These are phyloP conservation scores for Epicoccum nigrum DNA, from an alignment of 2,329 filamentous ascomycete genomes.

Conservation along the genomic window DNA sequence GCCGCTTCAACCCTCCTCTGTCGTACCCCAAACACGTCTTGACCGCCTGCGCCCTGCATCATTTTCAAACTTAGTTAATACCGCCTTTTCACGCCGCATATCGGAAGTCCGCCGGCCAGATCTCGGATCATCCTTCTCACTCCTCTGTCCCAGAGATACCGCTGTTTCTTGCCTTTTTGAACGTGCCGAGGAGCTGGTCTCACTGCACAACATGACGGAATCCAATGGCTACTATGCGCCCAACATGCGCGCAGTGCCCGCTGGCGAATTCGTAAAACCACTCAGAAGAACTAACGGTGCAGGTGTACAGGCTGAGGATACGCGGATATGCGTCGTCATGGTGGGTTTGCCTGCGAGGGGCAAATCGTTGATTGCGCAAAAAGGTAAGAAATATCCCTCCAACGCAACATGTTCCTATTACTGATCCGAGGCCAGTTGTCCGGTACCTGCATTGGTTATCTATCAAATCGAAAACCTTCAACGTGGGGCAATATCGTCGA, in stretches of 20 bases:
- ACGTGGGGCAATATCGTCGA: constrained; percentile 94
- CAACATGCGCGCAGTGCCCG: constrained; percentile 49
- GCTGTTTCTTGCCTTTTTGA: constrained; percentile 24
- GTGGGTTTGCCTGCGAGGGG: constrained; percentile 93
- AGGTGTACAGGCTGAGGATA: constrained; percentile 90
- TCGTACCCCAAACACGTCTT: constrained; percentile 17
- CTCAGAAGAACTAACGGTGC: constrained; percentile 62
- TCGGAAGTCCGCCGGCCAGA: constrained; percentile 40
- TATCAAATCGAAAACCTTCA: constrained; percentile 92
- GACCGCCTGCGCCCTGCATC: constrained; percentile 23
- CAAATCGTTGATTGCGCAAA: constrained; percentile 97
- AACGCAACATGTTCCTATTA: constrained; percentile 6
- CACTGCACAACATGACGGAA: constrained; percentile 36
- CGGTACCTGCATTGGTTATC: constrained; percentile 97
- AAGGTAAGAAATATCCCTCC: constrained; percentile 66
- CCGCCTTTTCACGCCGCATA: constrained; percentile 29
- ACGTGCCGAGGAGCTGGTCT: constrained; percentile 35
- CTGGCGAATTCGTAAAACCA: constrained; percentile 53
- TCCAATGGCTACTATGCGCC: constrained; percentile 48
- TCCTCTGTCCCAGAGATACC: constrained; percentile 18
- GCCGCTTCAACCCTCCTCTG: constrained; percentile 25
- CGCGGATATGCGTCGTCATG: constrained; percentile 98
- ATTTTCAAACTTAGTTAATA: constrained; percentile 5
- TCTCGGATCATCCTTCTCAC: constrained; percentile 33
- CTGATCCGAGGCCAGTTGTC: constrained; percentile 42